Conservation (phyloP, 805 yeast species). For the Wickerhamiella vanderwaltii region DNA sequence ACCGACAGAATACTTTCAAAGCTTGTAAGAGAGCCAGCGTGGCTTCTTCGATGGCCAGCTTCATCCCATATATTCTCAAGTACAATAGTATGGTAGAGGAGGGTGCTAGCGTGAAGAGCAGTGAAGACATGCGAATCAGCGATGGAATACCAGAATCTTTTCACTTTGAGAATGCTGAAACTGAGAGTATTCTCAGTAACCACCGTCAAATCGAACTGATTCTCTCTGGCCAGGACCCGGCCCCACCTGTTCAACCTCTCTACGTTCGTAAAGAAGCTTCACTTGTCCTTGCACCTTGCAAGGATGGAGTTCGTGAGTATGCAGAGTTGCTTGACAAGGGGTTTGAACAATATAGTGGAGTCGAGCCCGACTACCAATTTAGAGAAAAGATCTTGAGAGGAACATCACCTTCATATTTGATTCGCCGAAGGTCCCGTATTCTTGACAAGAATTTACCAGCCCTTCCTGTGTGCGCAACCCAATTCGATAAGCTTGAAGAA, state of each 20-base stretch:
- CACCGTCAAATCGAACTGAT: constrained; percentile 6
- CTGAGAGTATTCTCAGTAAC: not conserved
- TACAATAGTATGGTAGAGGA: constrained; percentile 2
- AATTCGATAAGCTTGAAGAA: not conserved
- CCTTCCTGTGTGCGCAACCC: no score
- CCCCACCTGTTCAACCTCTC: not conserved
- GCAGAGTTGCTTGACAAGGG: constrained; percentile 2
- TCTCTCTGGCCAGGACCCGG: not conserved
- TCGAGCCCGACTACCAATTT: constrained; percentile 10
- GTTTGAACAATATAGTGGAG: constrained; percentile 3
- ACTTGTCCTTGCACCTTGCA: not conserved
- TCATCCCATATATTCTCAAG: constrained; percentile 4
- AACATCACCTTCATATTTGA: not conserved
- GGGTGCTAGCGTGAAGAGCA: no score
- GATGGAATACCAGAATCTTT: no score
- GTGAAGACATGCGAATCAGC: no score
- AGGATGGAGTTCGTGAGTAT: constrained; percentile 1
- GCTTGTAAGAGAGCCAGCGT: not conserved
- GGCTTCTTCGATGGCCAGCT: constrained; percentile 5
- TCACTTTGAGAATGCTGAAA: not conserved
- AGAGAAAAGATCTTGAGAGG: constrained; percentile 6
- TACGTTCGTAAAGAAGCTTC: not conserved
- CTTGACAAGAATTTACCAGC: constrained; percentile 9
- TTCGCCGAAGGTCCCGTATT: constrained; percentile 1
- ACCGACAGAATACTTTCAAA: not conserved